A percentile compares a stretch with the other conserved stretches of the same genome.
Conservation (phyloP, 805 yeast genomes). For the Monosporozyma solicola region DNA sequence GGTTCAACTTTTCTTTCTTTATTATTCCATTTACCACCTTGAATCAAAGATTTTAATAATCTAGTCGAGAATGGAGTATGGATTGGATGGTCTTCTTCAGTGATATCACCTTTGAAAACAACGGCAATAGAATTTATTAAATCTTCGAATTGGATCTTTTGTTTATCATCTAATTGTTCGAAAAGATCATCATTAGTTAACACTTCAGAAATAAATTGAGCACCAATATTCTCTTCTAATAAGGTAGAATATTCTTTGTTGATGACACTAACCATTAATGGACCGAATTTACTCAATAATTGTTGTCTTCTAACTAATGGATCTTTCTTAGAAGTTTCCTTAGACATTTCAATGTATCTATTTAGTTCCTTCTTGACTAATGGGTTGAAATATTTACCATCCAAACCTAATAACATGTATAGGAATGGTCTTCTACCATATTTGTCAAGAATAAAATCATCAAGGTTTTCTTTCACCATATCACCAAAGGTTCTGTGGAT, state of each 20-base stretch:
- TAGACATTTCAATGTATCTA: constrained; percentile 51
- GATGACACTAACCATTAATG: constrained; percentile 51
- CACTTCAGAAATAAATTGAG: constrained; percentile 75
- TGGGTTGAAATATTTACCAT: constrained; percentile 77
- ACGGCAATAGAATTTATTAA: constrained; percentile 50
- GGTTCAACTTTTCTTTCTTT: constrained; percentile 45
- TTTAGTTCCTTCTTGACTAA: constrained; percentile 48
- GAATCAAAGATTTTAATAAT: constrained; percentile 65
- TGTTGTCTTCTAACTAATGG: constrained; percentile 67
- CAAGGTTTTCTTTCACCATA: constrained; percentile 42
- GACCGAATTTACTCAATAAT: constrained; percentile 54
- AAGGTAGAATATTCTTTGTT: constrained; percentile 42
- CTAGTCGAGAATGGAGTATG: constrained; percentile 68
- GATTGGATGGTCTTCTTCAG: constrained; percentile 57
- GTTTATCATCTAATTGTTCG: constrained; percentile 32
- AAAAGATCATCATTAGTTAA: constrained; percentile 46
- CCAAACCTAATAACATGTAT: constrained; percentile 68
- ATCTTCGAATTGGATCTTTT: constrained; percentile 31
- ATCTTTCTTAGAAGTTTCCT: constrained; percentile 77
- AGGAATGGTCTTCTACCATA: constrained; percentile 84
- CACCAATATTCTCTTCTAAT: constrained; percentile 63
- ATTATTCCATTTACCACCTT: constrained; percentile 76
- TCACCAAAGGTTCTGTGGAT: constrained; percentile 58
- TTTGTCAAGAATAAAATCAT: constrained; percentile 55
- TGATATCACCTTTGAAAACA: constrained; percentile 57